phyloP scores from a whole-genome alignment of 78 protist species.

The Protostelium mycophagum region DNA sequence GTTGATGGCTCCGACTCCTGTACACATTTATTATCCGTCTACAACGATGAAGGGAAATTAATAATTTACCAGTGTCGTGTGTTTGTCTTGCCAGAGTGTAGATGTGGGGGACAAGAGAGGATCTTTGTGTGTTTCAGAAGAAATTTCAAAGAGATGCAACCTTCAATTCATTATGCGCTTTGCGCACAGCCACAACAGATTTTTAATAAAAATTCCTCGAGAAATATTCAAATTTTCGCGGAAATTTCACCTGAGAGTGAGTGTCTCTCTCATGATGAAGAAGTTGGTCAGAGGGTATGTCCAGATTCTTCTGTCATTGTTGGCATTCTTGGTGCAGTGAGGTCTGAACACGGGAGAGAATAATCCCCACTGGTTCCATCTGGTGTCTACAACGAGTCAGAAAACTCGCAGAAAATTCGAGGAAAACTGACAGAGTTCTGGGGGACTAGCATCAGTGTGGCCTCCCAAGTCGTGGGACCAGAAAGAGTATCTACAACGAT shows the following conservation, averaged over 20 bases:
- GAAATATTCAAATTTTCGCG: slow-evolving; percentile 6
- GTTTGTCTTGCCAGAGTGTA: slow-evolving; percentile 37
- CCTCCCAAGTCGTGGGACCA: slow-evolving; percentile 18
- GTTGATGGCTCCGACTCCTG: not conserved
- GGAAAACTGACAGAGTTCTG: slow-evolving; percentile 28
- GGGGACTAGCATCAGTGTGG: not conserved
- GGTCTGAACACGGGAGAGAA: slow-evolving; percentile 12
- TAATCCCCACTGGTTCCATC: slow-evolving; percentile 66
- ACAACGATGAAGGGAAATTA: slow-evolving; percentile 10
- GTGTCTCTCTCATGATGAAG: not conserved
- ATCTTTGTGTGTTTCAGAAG: slow-evolving; percentile 21
- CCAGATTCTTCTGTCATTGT: slow-evolving; percentile 8
- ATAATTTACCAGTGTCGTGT: slow-evolving; percentile 40
- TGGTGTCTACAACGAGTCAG: not conserved
- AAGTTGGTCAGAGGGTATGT: not conserved
- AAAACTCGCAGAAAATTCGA: not conserved
- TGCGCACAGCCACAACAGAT: too few species aligned
- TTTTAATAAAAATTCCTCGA: not conserved
- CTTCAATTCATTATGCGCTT: not conserved
- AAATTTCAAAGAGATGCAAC: not conserved
- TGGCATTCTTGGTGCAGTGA: slow-evolving; percentile 29
- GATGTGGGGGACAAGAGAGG: slow-evolving; percentile 46
- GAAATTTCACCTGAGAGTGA: slow-evolving; percentile 3
- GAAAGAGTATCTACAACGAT: not conserved
- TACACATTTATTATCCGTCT: too few species aligned